Base-by-base conservation (phyloP, 2,329 filamentous ascomycete genomes). In the Venturia effusa region DNA sequence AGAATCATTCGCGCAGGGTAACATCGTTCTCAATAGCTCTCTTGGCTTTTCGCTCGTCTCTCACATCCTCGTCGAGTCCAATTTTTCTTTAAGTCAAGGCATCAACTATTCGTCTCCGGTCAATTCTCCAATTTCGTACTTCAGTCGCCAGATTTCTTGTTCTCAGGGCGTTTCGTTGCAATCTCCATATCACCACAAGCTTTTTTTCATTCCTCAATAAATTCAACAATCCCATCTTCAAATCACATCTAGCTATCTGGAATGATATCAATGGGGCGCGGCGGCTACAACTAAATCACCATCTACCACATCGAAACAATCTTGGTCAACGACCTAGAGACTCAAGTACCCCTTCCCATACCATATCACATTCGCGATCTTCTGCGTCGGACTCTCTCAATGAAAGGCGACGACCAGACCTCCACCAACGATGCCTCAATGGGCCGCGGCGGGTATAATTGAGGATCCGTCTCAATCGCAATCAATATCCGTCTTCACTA, bases 261-360 rank as follows among this genome's bases (percentile, higher is more conserved):
- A 39, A 64, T 30, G 34, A 34, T 63, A 63, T 65, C 66, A 22
- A 66, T 65, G 65, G 65, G 65, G 43, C 65, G 75, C 62, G 75
- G 74, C 67, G 76, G 76, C 61, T 79, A 78, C 74, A 78, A 78
- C 73, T 76, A 70, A 60, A 17, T 41, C 34, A 41, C 34, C 11
- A 60, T 19, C n/a, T n/a, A n/a, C n/a, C n/a, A n/a, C 39, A 37
- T 22, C 19, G 8, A 19, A 2, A n/a, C 10, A 24, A 39, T 37
- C 34, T 15, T 30, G 22, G 24, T 30, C 8, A 24, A 22, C 32
- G 22, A 22, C 30, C 24, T 7, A 4, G 10, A 40, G 2, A 24
- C 27, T 39, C 17, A 11, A 59, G 22, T 15, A 59, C 32, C 17
- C 37, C 15, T 37, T 4, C 19, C 37, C 37, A n/a, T 17, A 60